Base-by-base conservation (phyloP, 2,329 filamentous ascomycete species). In the Stemphylium beticola region DNA sequence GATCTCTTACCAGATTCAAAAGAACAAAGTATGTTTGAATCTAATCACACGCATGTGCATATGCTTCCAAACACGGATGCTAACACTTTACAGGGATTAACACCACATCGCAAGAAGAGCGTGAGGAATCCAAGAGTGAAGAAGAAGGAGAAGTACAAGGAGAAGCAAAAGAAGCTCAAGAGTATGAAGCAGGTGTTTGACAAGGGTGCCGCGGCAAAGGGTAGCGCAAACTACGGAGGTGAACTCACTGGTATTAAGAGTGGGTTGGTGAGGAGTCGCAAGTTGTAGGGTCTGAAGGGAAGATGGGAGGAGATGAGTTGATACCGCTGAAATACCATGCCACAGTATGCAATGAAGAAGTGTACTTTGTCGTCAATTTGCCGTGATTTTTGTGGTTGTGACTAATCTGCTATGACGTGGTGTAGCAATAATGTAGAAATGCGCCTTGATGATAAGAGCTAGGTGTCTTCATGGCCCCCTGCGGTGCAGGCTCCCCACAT, bases 201-300 rank as follows among this genome's bases (percentile, higher is more conserved):
- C 77, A 65, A 61, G 34, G 33, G 33, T n/a, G 91, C 64, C 90
- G 91, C 58, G 87, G 96, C 79, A 87, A 90, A 65, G 86, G 92
- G 49, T 4, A 63, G 65, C 29, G 69, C 67, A 1, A 66, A 61
- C 46, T 99, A 99, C 80, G 86, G 86, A 62, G 95, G 95, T 79
- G 95, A 98, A 77, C 79, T 90, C 79, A 95, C 93, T 37, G 95
- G 95, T 86, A 96, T 99, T 79, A 98, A 97, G 83, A 90, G 88
- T 66, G 90, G 90, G 17, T 78, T 99, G 76, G 87, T 98, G 68
- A 96, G 95, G 86, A 96, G 92, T 83, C 85, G 91, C 72, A 98
- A 95, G 82, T 81, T 99, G 78, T 93, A 86, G 45, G 10, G 6
- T 26, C n/a, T 17, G 14, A 31, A 18, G 4, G 11, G 18, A 14